Evolutionary conservation across 1,284 basidiomycete species (phyloP).

Genomic region (Dichomitus squalens): DNA sequence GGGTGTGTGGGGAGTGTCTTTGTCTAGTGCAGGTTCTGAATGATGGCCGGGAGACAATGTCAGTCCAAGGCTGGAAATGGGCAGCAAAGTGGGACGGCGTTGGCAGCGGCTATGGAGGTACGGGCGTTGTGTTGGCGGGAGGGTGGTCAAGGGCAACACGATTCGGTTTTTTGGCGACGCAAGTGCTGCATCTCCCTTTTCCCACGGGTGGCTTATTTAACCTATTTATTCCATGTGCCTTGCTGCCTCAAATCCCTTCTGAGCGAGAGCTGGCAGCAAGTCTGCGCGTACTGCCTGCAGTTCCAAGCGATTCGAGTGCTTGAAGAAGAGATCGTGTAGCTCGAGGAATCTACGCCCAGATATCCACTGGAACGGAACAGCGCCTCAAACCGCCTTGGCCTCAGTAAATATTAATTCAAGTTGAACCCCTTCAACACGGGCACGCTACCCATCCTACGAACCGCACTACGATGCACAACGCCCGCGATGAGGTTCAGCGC

Average conservation of each 20-base stretch:
- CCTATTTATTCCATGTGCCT: not conserved
- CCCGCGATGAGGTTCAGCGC: too few relatives aligned
- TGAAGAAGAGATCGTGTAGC: too few relatives aligned
- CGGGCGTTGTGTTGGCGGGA: conserved; percentile 1
- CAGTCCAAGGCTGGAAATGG: not conserved
- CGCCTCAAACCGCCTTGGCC: too few relatives aligned
- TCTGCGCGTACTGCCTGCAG: too few relatives aligned
- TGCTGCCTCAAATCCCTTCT: not conserved
- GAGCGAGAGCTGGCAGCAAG: not conserved
- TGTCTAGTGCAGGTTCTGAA: conserved; percentile 19
- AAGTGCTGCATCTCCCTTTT: conserved; percentile 9
- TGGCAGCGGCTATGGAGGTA: not conserved
- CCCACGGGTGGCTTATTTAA: conserved; percentile 14
- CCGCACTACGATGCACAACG: too few relatives aligned
- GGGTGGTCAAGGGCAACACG: conserved; percentile 14
- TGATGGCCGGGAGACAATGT: not conserved
- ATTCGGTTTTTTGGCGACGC: conserved; percentile 17
- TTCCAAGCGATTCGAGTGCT: too few relatives aligned
- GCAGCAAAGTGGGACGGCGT: not conserved
- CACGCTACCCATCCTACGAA: too few relatives aligned
- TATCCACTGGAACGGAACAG: too few relatives aligned
- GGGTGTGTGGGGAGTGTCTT: conserved; percentile 20
- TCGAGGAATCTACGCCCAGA: too few relatives aligned
- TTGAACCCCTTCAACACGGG: too few relatives aligned
- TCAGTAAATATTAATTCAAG: too few relatives aligned